Evolutionary conservation across 495 filamentous ascomycete genomes (phyloP), one percentile per base, ranked within the genome.

Genomic region (Aspergillus diversus): DNA sequence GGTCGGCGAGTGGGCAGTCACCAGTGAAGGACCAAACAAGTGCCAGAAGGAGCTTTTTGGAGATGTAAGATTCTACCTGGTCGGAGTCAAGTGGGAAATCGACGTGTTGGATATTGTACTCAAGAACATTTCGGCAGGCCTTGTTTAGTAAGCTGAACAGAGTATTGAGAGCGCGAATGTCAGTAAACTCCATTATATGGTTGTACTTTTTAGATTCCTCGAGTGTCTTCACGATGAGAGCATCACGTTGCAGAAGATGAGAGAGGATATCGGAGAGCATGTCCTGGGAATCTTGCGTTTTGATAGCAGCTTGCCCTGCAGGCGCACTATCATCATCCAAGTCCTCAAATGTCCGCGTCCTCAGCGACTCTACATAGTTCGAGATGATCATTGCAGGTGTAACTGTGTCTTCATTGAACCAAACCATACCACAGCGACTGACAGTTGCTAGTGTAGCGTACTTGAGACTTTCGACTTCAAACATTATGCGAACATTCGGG

Each of bases 361-460:
- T 84, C 12, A 99, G 84, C 46, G 87, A 87, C 64, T 93, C 87
- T 34, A 99, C 86, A 70, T 98, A 97, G 72, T 97, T 92, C 61
- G 85, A 78, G 39, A 97, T 87, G 86, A 98, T 92, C 92, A 99
- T 97, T 65, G 83, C 84, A 7, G 92, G 84, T 17, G 91, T 93
- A 46, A 99, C 93, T 16, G 92, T 98, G 69, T 99, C 96, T 64
- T 96, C 93, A 71, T 93, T 98, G 78, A 97, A 98, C 95, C 95
- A 99, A 7, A 99, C 95, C 95, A 99, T 99, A 82, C 95, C 95
- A 77, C 95, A 99, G 78, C 95, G 92, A 89, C 89, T 92, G 68
- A 99, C 95, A 43, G 95, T 99, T 43, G 95, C 95, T 46, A 98
- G 84, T 0, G 95, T 99, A 43, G 95, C 95, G 73, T 99, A 99